Evolutionary conservation across 2,329 filamentous ascomycete genomes (phyloP).

Genomic region (Ophiostoma montium): DNA sequence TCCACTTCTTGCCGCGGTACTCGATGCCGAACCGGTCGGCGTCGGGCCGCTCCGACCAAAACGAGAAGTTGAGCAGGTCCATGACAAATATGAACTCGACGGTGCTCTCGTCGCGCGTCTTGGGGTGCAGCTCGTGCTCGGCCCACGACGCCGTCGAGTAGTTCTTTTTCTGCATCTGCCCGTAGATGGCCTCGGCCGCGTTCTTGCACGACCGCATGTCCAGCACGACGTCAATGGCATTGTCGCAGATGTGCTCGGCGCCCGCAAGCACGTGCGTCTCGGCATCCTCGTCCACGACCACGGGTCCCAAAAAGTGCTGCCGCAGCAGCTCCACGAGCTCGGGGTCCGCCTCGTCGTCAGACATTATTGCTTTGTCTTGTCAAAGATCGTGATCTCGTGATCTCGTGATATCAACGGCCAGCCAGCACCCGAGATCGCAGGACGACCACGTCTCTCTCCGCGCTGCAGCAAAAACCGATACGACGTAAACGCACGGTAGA

Average conservation of each 20-base stretch:
- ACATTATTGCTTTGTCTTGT: slow-evolving; percentile 54
- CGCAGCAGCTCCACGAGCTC: slow-evolving; percentile 79
- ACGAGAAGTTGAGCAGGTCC: slow-evolving; percentile 93
- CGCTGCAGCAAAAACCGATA: no score
- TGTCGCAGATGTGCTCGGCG: slow-evolving; percentile 80
- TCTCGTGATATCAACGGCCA: neutral
- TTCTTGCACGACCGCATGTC: slow-evolving; percentile 70
- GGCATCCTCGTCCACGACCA: slow-evolving; percentile 40
- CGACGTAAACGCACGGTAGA: no score
- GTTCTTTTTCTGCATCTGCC: slow-evolving; percentile 66
- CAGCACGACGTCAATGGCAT: slow-evolving; percentile 82
- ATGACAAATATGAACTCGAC: slow-evolving; percentile 93
- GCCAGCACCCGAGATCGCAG: no score
- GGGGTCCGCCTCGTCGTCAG: slow-evolving; percentile 79
- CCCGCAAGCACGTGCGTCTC: slow-evolving; percentile 72
- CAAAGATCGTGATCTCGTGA: no score
- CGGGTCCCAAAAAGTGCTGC: slow-evolving; percentile 55
- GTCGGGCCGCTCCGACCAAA: slow-evolving; percentile 67
- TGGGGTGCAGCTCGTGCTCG: slow-evolving; percentile 78
- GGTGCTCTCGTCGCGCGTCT: slow-evolving; percentile 61
- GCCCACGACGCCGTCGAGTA: slow-evolving; percentile 84
- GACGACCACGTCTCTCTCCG: no score
- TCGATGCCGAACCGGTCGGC: slow-evolving; percentile 68
- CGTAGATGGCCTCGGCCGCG: slow-evolving; percentile 66
- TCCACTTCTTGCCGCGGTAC: slow-evolving; percentile 72